Evolutionary conservation across 495 filamentous ascomycete species (phyloP).

Genomic region (Bacidia gigantensis): DNA sequence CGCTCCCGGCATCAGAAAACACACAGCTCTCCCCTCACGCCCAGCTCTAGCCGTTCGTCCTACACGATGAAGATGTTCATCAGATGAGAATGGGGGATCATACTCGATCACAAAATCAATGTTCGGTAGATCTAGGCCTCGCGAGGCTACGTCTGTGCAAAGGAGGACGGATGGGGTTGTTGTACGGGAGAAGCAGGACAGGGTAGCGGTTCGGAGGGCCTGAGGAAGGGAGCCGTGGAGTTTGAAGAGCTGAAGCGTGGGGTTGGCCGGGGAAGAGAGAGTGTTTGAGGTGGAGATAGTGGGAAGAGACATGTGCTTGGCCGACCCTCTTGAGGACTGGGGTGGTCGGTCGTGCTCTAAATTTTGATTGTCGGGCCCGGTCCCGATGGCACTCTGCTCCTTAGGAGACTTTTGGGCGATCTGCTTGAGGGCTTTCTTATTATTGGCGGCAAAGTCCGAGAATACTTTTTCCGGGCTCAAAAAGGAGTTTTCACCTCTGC

Average conservation of each 20-base stretch:
- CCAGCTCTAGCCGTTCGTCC: slow-evolving; percentile 91
- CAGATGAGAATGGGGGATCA: slow-evolving; percentile 78
- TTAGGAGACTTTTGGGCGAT: neutral
- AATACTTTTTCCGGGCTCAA: neutral
- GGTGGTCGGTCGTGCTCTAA: neutral
- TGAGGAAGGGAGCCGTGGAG: slow-evolving; percentile 92
- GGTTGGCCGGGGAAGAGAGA: slow-evolving; percentile 37
- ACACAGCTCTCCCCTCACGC: slow-evolving; percentile 67
- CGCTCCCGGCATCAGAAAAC: slow-evolving; percentile 79
- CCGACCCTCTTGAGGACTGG: slow-evolving; percentile 7
- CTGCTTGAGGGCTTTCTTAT: neutral
- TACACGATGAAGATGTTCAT: slow-evolving; percentile 87
- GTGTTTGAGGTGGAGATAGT: slow-evolving; percentile 38
- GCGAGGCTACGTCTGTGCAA: slow-evolving; percentile 88
- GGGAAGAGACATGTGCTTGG: slow-evolving; percentile 18
- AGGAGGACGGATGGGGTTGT: slow-evolving; percentile 60
- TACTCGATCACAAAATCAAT: slow-evolving; percentile 91
- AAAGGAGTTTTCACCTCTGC: slow-evolving; percentile 25
- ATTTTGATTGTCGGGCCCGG: neutral
- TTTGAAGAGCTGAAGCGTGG: slow-evolving; percentile 54
- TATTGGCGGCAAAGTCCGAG: neutral
- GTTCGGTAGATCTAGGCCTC: slow-evolving; percentile 85
- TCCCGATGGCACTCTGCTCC: neutral
- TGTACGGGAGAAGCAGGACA: slow-evolving; percentile 57
- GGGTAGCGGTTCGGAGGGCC: slow-evolving; percentile 68